Conservation (phyloP, 2,329 filamentous ascomycete genomes). For the Akanthomyces lecanii region DNA sequence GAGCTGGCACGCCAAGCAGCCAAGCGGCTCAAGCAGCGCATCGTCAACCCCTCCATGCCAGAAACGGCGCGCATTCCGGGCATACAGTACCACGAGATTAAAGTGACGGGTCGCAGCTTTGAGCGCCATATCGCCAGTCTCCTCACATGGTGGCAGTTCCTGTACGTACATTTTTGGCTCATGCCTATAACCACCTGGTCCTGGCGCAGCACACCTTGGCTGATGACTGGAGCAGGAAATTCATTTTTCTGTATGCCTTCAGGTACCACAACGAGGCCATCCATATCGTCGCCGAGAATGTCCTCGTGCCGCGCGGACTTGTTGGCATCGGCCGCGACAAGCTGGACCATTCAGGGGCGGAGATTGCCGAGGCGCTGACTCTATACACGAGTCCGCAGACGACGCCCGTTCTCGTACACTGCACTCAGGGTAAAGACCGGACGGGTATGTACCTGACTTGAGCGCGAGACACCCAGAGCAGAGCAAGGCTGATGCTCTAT, state of each 20-base stretch:
- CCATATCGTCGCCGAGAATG: conserved; percentile 61
- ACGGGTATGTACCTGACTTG: conserved; percentile 26
- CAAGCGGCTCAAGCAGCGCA: conserved; percentile 48
- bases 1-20: conserved; percentile 67
- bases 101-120: conserved; percentile 69
- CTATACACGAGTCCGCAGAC: conserved; percentile 31
- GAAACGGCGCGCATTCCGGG: conserved; percentile 60
- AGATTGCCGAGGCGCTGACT: conserved; percentile 45
- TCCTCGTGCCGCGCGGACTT: conserved; percentile 69
- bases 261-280: conserved; percentile 69
- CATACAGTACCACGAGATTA: conserved; percentile 62
- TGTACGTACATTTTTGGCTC: conserved; percentile 39
- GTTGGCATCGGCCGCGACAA: conserved; percentile 66
- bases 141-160: conserved; percentile 62
- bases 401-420: conserved; percentile 71
- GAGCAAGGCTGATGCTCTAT: neutral
- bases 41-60: conserved; percentile 43
- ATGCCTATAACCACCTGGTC: neutral
- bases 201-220: neutral
- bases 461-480: neutral
- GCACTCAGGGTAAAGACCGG: conserved; percentile 85
- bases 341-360: conserved; percentile 60
- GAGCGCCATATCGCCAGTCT: conserved; percentile 63
- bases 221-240: conserved; percentile 25
- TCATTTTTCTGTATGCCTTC: conserved; percentile 59